Base-by-base conservation (phyloP, 2,329 filamentous ascomycete genomes). In the Simplicillium aogashimaense region DNA sequence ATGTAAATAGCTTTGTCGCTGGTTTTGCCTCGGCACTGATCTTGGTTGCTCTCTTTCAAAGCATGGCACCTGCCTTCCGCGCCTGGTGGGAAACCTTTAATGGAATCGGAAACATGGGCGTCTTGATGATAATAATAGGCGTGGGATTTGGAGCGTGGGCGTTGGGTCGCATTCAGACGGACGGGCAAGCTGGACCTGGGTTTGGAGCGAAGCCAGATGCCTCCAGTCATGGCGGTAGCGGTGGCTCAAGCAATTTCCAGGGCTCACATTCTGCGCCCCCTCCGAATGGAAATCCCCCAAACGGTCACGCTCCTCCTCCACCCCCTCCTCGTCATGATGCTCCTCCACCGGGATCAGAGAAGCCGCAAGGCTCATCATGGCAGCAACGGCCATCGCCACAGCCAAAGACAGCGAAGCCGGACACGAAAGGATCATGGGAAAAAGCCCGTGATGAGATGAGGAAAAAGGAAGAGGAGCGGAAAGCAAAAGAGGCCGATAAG, bases 1-100 rank as follows among this genome's bases (percentile, higher is more conserved):
- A 92, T 54, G 73, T 83, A 53, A 95, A 95, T 61, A 94, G 86
- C 63, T 97, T 95, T 60, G 73, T 88, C 16, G 88, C 89, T 3
- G 90, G 90, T 20, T 87, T 88, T 51, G 83, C 80, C 32, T 82
- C 78, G 44, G 87, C 86, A 3, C 64, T 95, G 29, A 68, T 86
- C 31, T 65, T 81, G 9, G 79, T 92, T 13, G 74, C 80, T 2
- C 54, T 94, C n/a, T 86, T 80, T 62, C 75, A 82, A 45, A 76
- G 75, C 45, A 69, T 90, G 49, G 75, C 83, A 25, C 89, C 89
- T 1, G 77, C 83, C 4, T 68, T 90, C 48, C 78, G 77, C 51
- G 66, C 73, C 37, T 94, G 86, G 83, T 81, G 85, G 64, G 66
- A 74, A 29, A 73, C 76, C 41, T 79, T 87, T 37, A 71, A 84